These are phyloP conservation scores for Talaromyces albobiverticillius DNA, from an alignment of 2,329 filamentous ascomycete genomes.

Conservation along the genomic window DNA sequence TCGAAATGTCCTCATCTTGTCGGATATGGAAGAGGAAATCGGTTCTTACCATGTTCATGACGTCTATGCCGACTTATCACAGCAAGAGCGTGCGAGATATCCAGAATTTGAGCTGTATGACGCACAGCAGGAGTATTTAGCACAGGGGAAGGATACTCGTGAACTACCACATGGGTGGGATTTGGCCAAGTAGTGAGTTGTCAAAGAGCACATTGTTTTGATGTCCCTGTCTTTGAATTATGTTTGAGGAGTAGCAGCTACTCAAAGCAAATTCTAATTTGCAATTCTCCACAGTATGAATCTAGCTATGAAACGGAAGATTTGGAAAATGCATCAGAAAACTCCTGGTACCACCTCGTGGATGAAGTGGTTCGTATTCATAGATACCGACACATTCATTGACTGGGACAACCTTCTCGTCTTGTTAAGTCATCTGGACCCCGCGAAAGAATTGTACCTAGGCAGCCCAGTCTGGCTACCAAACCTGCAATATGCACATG, in stretches of 20 bases:
- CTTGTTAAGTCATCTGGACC: not conserved
- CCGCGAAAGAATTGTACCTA: not conserved
- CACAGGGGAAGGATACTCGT: slow-evolving; percentile 1
- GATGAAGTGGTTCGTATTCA: slow-evolving; percentile 1
- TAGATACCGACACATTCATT: slow-evolving; percentile 8
- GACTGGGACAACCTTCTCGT: slow-evolving; percentile 4
- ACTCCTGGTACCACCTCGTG: not conserved
- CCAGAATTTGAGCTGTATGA: slow-evolving; percentile 7
- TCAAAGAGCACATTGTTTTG: not conserved
- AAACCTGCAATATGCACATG: slow-evolving; percentile 1
- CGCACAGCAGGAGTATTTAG: slow-evolving; percentile 5
- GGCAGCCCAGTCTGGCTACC: slow-evolving; percentile 7
- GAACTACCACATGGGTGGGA: slow-evolving; percentile 2
- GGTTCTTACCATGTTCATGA: slow-evolving; percentile 3
- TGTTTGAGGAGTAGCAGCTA: not conserved
- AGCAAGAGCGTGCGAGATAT: slow-evolving; percentile 1
- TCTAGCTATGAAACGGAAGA: slow-evolving; percentile 5
- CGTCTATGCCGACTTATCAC: slow-evolving; percentile 8
- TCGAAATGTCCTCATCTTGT: slow-evolving; percentile 1
- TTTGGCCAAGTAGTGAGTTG: slow-evolving; percentile 1
- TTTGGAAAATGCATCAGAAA: slow-evolving; percentile 8
- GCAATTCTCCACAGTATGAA: slow-evolving; percentile 1
- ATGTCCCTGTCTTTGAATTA: too few relatives aligned
- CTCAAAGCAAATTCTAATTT: not conserved
- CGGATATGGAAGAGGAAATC: slow-evolving; percentile 5